Conservation (phyloP, 2,329 filamentous ascomycete genomes). For the Aspergillus intermedius region DNA sequence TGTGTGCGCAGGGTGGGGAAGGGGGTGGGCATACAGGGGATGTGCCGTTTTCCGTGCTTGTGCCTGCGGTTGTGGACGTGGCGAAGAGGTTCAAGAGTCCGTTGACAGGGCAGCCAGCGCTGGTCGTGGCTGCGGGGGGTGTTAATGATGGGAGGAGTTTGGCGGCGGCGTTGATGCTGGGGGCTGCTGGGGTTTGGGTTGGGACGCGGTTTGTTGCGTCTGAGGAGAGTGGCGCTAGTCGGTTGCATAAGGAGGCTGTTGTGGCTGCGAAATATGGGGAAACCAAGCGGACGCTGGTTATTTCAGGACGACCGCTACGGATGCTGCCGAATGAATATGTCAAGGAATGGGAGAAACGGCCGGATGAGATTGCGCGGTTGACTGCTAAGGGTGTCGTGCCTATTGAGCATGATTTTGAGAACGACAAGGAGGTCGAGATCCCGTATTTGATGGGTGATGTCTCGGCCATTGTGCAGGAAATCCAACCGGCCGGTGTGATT, state of each 20-base stretch:
- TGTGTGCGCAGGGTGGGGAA: conserved; percentile 89
- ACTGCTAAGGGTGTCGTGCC: conserved; percentile 73
- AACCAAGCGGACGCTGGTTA: conserved; percentile 73
- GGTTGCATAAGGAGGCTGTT: conserved; percentile 77
- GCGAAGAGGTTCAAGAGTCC: conserved; percentile 65
- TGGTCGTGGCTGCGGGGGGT: conserved; percentile 85
- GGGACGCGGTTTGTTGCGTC: conserved; percentile 86
- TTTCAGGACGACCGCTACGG: conserved; percentile 74
- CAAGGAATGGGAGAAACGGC: conserved; percentile 68
- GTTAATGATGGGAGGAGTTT: conserved; percentile 76
- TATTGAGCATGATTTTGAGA: conserved; percentile 73
- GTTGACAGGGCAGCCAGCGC: conserved; percentile 61
- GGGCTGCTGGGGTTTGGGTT: conserved; percentile 86
- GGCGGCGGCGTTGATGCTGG: conserved; percentile 78
- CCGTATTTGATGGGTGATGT: conserved; percentile 95
- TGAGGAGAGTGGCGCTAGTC: conserved; percentile 71
- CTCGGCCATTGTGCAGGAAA: conserved; percentile 65
- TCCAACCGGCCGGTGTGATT: conserved; percentile 77
- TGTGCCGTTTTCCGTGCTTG: conserved; percentile 75
- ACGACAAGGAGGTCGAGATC: conserved; percentile 73
- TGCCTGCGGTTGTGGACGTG: conserved; percentile 81
- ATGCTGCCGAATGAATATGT: conserved; percentile 81
- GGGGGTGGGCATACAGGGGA: conserved; percentile 91
- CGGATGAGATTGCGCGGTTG: conserved; percentile 67
- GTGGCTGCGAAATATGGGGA: conserved; percentile 72